Conservation (phyloP, 108 stramenopile genomes). For the Skeletonema menzelii region DNA sequence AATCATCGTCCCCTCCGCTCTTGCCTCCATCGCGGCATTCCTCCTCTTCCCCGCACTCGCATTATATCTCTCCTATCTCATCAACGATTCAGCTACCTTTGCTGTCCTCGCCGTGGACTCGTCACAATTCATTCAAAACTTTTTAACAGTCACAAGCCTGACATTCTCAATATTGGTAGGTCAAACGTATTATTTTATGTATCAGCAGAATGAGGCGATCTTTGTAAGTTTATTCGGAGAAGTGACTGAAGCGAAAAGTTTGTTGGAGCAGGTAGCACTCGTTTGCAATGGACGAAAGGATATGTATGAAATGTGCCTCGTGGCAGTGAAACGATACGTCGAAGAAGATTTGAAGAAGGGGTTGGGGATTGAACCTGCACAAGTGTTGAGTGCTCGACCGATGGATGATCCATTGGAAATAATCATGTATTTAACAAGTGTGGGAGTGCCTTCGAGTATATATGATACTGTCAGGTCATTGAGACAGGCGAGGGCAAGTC, state of each 20-base stretch:
- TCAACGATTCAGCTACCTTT: constrained; percentile 80
- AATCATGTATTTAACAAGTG: constrained; percentile 89
- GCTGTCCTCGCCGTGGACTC: constrained; percentile 78
- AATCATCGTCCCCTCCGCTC: constrained; percentile 67
- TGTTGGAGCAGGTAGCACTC: constrained; percentile 87
- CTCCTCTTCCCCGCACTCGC: constrained; percentile 59
- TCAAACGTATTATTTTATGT: constrained; percentile 90
- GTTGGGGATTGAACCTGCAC: constrained; percentile 70
- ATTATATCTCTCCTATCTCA: constrained; percentile 53
- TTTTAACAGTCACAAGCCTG: constrained; percentile 71
- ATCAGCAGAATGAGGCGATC: constrained; percentile 84
- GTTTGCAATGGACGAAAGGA: constrained; percentile 75
- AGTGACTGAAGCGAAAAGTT: constrained; percentile 88
- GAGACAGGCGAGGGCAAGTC: constrained; percentile 78
- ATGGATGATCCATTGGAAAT: constrained; percentile 88
- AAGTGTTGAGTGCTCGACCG: constrained; percentile 66
- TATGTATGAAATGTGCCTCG: constrained; percentile 68
- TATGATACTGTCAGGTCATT: constrained; percentile 87
- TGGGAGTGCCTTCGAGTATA: constrained; percentile 82
- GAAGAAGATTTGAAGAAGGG: constrained; percentile 64
- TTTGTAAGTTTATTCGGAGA: constrained; percentile 83
- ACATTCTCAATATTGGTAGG: constrained; percentile 83
- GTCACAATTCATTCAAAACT: constrained; percentile 89
- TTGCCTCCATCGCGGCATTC: constrained; percentile 51
- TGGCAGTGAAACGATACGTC: constrained; percentile 54